Evolutionary conservation across 352 stramenopile species (phyloP), one percentile per base, ranked within the genome.

Genomic region (Phytophthora agathidicida): DNA sequence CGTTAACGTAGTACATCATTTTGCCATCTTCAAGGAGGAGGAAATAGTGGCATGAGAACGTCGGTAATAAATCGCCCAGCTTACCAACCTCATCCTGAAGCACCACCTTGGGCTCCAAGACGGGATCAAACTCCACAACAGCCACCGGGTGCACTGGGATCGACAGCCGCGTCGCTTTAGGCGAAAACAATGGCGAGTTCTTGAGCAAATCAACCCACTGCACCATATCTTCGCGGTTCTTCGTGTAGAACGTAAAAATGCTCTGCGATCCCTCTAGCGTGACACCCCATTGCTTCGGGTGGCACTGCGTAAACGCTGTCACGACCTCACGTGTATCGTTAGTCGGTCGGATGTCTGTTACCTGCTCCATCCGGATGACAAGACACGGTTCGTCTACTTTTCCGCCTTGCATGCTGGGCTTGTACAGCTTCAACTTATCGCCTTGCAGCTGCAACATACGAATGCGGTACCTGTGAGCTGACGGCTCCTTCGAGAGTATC

Each of bases 191-290:
- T 9, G 83, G 83, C 36, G 75, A 92, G 55, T 96, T 96, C 67
- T 96, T 96, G 17, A 96, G 73, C 47, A 94, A 42, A 63, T 96
- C 86, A 23, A 96, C 62, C 87, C 87, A 96, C 53, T 94, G 82
- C 10, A 79, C 48, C 82, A 94, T 88, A 51, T 96, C 86, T 11
- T 88, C 72, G 16, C 72, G 70, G 48, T 79, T 88, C 27, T 83
- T 75, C 23, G 86, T 90, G 65, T 91, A 94, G 48, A 94, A 96
- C 5, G 85, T 94, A 56, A 94, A 93, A 28, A 96, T 91, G 37
- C 72, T 91, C 17, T 87, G 71, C 1, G 80, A 86, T 33, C 83
- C 83, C 60, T 96, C 83, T 3, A 96, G 71, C 1, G 85, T 96
- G 38, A 96, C 47, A 14, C 87, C 87, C 82, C 85, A 94, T 38